Conservation (phyloP, 768 basidiomycete genomes). For the Podaxis mareebaensis region DNA sequence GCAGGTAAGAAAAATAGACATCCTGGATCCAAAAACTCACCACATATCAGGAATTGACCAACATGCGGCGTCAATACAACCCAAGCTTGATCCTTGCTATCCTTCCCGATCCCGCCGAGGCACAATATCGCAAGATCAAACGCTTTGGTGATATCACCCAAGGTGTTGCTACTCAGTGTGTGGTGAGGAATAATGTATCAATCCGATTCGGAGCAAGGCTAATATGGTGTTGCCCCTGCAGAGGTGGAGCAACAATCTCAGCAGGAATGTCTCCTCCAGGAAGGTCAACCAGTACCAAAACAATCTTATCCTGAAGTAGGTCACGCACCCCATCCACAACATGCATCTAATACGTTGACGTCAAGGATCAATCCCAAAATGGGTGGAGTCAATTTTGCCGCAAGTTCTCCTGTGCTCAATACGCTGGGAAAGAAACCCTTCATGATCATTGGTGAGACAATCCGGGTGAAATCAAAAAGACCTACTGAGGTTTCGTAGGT, state of each 20-base stretch:
- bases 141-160: slow-evolving; percentile 40
- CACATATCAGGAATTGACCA: slow-evolving; percentile 13
- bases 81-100: slow-evolving; percentile 29
- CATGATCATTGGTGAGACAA: slow-evolving; percentile 39
- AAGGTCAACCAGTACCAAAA: slow-evolving; percentile 53
- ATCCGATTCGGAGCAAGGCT: background rate
- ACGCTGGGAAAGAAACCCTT: slow-evolving; percentile 28
- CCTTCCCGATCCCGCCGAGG: slow-evolving; percentile 30
- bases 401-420: slow-evolving; percentile 22
- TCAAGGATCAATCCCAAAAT: slow-evolving; percentile 54
- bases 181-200: slow-evolving; percentile 38
- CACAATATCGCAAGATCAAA: slow-evolving; percentile 31
- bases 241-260: slow-evolving; percentile 14
- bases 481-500: slow-evolving; percentile 30
- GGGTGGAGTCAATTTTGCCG: slow-evolving; percentile 49
- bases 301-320: slow-evolving; percentile 57
- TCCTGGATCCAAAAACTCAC: too few relatives aligned
- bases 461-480: background rate
- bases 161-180: slow-evolving; percentile 65
- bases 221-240: background rate
- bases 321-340: background rate
- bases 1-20: background rate
- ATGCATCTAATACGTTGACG: background rate
- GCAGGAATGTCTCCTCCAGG: slow-evolving; percentile 5
- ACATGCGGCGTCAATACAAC: slow-evolving; percentile 8